Percentiles rank a stretch among this genome's conserved stretches.
These are phyloP conservation scores for Ophiocordyceps camponoti-floridani DNA, from an alignment of 2,329 filamentous ascomycete genomes.

Conservation along the genomic window DNA sequence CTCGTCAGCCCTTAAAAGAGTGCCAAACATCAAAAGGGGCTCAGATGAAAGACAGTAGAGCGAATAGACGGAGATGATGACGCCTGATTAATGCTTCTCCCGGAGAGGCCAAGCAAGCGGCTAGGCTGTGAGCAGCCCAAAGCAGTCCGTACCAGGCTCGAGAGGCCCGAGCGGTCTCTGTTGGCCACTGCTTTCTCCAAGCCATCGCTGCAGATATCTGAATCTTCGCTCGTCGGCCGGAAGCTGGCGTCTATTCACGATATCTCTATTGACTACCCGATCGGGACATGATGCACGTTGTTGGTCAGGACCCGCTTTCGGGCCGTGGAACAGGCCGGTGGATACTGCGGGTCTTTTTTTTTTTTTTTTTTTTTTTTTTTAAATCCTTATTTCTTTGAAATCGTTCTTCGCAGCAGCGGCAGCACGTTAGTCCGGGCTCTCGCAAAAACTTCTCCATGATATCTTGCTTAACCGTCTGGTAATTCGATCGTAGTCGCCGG, in stretches of 20 bases:
- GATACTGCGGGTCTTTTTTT: background rate
- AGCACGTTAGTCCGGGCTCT: background rate
- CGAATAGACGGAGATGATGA: background rate
- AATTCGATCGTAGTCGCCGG: background rate
- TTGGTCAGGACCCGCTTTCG: background rate
- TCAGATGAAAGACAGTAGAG: background rate
- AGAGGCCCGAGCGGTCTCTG: background rate
- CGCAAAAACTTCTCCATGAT: background rate
- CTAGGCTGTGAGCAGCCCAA: background rate
- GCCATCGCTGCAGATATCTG: background rate
- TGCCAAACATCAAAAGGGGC: background rate
- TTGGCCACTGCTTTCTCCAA: background rate
- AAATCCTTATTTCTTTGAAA: background rate
- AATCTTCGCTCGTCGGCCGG: background rate
- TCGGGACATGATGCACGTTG: slow-evolving; percentile 7
- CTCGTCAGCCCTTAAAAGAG: too few relatives aligned
- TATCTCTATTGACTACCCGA: slow-evolving; percentile 17
- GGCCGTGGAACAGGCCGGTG: background rate
- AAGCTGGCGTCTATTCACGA: slow-evolving; percentile 11
- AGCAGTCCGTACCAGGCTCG: background rate
- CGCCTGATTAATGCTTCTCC: background rate
- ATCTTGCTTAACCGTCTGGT: background rate
- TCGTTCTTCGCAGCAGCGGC: background rate
- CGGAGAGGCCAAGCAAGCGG: background rate
- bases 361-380: too few relatives aligned